Conservation (phyloP, 2,329 filamentous ascomycete species). For the Oidium heveae region DNA sequence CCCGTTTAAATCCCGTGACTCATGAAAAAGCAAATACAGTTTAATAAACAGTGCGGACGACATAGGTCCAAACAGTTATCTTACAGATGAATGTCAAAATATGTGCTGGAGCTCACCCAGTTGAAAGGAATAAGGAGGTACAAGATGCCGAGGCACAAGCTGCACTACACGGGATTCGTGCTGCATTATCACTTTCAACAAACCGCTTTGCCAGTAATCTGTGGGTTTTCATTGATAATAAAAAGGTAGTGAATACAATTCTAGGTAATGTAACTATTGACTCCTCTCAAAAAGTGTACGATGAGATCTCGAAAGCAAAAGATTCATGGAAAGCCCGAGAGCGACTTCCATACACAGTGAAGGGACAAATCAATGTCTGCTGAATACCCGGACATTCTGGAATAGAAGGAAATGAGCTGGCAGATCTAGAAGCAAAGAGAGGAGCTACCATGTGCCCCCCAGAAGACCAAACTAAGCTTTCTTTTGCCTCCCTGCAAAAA, state of each 20-base stretch:
- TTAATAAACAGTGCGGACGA: too few relatives aligned
- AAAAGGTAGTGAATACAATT: neutral
- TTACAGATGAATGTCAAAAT: neutral
- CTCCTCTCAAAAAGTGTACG: neutral
- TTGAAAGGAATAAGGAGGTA: neutral
- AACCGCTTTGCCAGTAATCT: neutral
- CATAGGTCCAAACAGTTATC: too few relatives aligned
- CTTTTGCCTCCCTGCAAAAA: too few relatives aligned
- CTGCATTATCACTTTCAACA: too few relatives aligned
- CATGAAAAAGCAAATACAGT: too few relatives aligned
- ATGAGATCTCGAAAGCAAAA: neutral
- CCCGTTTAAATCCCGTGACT: too few relatives aligned
- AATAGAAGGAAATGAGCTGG: neutral
- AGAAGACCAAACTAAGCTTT: too few relatives aligned
- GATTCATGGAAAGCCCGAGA: neutral
- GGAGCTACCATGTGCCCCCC: too few relatives aligned
- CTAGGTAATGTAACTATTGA: neutral
- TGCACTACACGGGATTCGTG: neutral
- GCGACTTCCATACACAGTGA: neutral
- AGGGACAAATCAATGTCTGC: neutral
- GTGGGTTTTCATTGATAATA: neutral
- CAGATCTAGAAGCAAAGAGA: neutral
- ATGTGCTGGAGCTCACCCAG: neutral
- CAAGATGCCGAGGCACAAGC: neutral
- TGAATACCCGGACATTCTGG: neutral